Conservation (phyloP, 1,139 yeast species). For the Suhomyces guaymorum region DNA sequence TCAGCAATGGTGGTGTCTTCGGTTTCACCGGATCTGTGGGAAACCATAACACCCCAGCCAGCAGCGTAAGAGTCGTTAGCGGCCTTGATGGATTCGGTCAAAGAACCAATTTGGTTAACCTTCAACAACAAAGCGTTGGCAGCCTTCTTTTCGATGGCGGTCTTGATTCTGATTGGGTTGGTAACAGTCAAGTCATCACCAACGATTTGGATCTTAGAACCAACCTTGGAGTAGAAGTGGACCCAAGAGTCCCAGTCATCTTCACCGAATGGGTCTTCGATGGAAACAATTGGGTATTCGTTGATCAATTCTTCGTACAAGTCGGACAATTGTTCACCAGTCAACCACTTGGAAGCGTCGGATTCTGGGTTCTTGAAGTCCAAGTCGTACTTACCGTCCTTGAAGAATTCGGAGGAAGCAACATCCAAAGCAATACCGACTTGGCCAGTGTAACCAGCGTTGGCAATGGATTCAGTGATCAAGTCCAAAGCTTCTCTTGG, state of each 20-base stretch:
- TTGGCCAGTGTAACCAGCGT: constrained; percentile 91
- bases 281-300: constrained; percentile 94
- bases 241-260: constrained; percentile 99
- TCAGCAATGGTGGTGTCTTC: constrained; percentile 98
- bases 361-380: constrained; percentile 96
- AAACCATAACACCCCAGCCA: constrained; percentile 97
- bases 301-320: constrained; percentile 74
- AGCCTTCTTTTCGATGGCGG: constrained; percentile 92
- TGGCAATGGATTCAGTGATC: constrained; percentile 80
- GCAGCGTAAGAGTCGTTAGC: constrained; percentile 88
- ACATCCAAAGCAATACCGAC: constrained; percentile 90
- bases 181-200: constrained; percentile 98
- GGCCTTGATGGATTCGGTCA: constrained; percentile 89
- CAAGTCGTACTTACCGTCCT: constrained; percentile 92
- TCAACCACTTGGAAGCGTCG: constrained; percentile 83
- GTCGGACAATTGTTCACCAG: constrained; percentile 82
- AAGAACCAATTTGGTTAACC: constrained; percentile 94
- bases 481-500: constrained; percentile 95
- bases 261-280: constrained; percentile 98
- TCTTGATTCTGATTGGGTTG: constrained; percentile 89
- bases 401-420: constrained; percentile 95
- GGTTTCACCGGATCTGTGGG: constrained; percentile 98
- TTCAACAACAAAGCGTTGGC: constrained; percentile 91
- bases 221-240: constrained; percentile 71
- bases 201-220: constrained; percentile 78